Evolutionary conservation across 2,329 filamentous ascomycete species (phyloP).

Genomic region (Nigrospora osmanthi): DNA sequence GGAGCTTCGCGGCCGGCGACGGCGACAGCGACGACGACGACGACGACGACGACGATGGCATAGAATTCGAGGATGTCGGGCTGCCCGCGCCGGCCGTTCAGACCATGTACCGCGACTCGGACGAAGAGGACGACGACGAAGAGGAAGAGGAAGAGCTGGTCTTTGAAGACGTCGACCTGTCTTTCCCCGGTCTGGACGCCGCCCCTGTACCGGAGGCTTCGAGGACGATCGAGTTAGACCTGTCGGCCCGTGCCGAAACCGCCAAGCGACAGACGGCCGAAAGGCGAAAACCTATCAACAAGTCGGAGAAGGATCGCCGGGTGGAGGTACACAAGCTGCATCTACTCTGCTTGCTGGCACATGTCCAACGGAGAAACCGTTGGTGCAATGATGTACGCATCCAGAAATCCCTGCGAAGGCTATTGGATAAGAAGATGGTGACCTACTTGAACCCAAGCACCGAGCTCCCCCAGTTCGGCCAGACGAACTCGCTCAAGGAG

Average conservation of each 20-base stretch:
- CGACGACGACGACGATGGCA: constrained; percentile 27
- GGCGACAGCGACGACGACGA: constrained; percentile 29
- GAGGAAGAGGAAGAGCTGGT: constrained; percentile 32
- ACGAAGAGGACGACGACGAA: constrained; percentile 31
- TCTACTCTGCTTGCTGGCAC: constrained; percentile 71
- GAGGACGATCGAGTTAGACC: constrained; percentile 41
- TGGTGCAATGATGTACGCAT: constrained; percentile 78
- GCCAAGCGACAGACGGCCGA: constrained; percentile 23
- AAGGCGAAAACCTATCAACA: constrained; percentile 44
- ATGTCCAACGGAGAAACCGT: constrained; percentile 68
- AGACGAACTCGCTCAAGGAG: constrained; percentile 68
- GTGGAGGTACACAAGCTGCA: constrained; percentile 82
- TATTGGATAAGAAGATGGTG: constrained; percentile 59
- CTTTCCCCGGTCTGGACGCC: constrained; percentile 10
- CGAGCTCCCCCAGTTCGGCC: constrained; percentile 64
- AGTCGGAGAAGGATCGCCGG: constrained; percentile 47
- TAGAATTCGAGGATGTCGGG: constrained; percentile 43
- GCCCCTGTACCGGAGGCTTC: constrained; percentile 11
- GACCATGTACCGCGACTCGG: constrained; percentile 41
- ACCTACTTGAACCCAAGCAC: constrained; percentile 61
- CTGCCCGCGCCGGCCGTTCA: constrained; percentile 41
- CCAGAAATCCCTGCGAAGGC: constrained; percentile 56
- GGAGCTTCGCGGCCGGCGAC: constrained; percentile 16
- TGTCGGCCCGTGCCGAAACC: constrained; percentile 35
- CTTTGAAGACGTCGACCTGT: constrained; percentile 43